phyloP scores from a whole-genome alignment of 306 rosid species.

The Alnus rubra region DNA sequence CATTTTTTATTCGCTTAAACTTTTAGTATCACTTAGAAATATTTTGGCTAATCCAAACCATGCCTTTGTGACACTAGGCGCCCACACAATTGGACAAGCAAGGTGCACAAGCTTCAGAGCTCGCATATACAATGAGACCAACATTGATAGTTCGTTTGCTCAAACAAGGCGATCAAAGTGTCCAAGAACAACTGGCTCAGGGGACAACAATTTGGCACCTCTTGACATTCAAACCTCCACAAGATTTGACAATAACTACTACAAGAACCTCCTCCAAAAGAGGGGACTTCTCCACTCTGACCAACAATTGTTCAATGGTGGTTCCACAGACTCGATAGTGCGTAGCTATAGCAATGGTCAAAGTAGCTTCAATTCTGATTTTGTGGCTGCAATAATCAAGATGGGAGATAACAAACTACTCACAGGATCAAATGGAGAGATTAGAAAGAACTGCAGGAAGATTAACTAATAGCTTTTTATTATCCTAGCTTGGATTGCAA shows the following conservation, averaged over 20 bases:
- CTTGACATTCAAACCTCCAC: conserved; percentile 66
- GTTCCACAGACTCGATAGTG: conserved; percentile 67
- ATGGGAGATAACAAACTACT: conserved; percentile 86
- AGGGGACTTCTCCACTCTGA: conserved; percentile 89
- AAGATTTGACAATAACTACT: conserved; percentile 67
- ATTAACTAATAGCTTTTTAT: conserved; percentile 34
- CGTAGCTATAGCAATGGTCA: conserved; percentile 34
- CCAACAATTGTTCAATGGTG: conserved; percentile 74
- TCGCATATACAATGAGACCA: conserved; percentile 65
- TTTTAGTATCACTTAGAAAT: too few relatives aligned
- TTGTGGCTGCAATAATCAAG: conserved; percentile 64
- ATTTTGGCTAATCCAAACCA: background rate
- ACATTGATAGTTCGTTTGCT: conserved; percentile 56
- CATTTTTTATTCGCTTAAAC: too few relatives aligned
- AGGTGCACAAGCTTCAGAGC: conserved; percentile 68
- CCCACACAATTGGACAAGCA: conserved; percentile 88
- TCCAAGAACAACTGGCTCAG: conserved; percentile 60
- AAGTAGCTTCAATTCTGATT: conserved; percentile 53
- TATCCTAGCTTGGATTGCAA: background rate
- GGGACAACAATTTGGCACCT: conserved; percentile 87
- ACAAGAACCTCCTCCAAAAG: conserved; percentile 57
- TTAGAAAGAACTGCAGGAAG: conserved; percentile 73
- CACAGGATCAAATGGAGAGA: conserved; percentile 76
- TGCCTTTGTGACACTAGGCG: conserved; percentile 37
- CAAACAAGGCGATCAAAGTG: conserved; percentile 50